A percentile compares a stretch with the other conserved stretches of the same genome.
Conservation (phyloP, 805 yeast genomes). For the Allodekkera sacchari region DNA sequence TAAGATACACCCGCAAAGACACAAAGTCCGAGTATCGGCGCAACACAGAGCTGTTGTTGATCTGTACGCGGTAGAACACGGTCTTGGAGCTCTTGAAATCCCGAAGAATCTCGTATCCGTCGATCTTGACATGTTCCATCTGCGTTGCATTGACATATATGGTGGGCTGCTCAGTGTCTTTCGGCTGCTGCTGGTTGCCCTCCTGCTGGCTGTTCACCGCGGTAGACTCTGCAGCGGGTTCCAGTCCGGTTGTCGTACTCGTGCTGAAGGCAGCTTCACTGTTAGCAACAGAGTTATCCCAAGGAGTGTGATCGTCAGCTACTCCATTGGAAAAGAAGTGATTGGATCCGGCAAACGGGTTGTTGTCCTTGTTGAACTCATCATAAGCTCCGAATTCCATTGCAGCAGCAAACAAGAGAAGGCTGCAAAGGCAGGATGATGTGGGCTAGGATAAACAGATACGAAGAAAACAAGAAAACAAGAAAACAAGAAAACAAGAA, state of each 20-base stretch:
- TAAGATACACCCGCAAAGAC: slow-evolving; percentile 61
- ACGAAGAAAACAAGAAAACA: no score
- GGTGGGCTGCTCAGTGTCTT: slow-evolving; percentile 12
- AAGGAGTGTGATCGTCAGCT: not conserved
- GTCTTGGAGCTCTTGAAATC: slow-evolving; percentile 23
- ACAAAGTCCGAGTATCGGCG: slow-evolving; percentile 91
- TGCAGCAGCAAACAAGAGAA: no score
- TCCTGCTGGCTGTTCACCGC: not conserved
- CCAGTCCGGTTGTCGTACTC: not conserved
- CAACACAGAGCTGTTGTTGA: slow-evolving; percentile 24
- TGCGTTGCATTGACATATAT: slow-evolving; percentile 11
- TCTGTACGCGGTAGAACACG: slow-evolving; percentile 16
- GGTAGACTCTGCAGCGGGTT: not conserved
- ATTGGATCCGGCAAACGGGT: slow-evolving; percentile 28
- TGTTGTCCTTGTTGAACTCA: slow-evolving; percentile 25
- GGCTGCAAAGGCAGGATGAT: no score
- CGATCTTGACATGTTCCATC: slow-evolving; percentile 5
- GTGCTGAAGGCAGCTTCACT: not conserved
- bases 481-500: no score
- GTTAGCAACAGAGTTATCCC: not conserved
- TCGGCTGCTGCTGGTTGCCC: not conserved
- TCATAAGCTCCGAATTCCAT: slow-evolving; percentile 24
- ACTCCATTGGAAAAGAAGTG: slow-evolving; percentile 24
- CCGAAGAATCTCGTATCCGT: slow-evolving; percentile 14
- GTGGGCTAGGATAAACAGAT: no score